Evolutionary conservation across 192 early-diverging fungal genomes (phyloP), one percentile per base, ranked within the genome.

Genomic region (Backusella parvicylindrica): DNA sequence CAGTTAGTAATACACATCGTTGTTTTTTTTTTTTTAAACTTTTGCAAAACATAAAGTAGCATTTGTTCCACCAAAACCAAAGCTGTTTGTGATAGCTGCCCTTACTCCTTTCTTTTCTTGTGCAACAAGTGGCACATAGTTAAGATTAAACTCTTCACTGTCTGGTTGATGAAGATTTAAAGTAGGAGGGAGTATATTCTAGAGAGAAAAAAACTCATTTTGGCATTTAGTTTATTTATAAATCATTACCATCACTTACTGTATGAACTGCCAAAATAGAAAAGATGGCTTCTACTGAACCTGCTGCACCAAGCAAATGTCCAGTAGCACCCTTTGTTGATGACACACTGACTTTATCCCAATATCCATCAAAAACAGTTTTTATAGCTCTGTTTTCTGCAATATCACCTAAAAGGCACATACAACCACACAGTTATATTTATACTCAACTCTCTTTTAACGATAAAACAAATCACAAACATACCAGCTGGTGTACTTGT

Each of bases 241-340:
- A 11, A 16, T 49, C 15, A 31, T n/a, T 33, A 2, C 32, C 16
- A 28, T 15, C 41, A 47, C 79, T 84, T 81, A 91, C 88, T 35
- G 86, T 76, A 21, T 93, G 75, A 31, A 99, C 77, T 9, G 94
- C 88, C 60, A 97, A 76, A 28, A 97, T 89, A 0, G 95, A 86
- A 74, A 96, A 96, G 2, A 97, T 92, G 2, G 96, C 94, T 80
- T 99, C 97, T 9, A 97, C 91, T 6, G 96, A 91, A 16, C 97
- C 96, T 2, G 97, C 97, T 1, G 95, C 97, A 0, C 97, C 97
- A n/a, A 99, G 84, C 56, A 99, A 82, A 83, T 99, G 97, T 9
- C 97, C 97, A 0, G 92, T 92, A 2, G 97, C 92, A 28, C 95
- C 91, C 73, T 98, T 98, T 13, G 94, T 97, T 2, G 95, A 95